Evolutionary conservation across 176 grass and related monocot genomes (phyloP).

Genomic region (Avena insularis): DNA sequence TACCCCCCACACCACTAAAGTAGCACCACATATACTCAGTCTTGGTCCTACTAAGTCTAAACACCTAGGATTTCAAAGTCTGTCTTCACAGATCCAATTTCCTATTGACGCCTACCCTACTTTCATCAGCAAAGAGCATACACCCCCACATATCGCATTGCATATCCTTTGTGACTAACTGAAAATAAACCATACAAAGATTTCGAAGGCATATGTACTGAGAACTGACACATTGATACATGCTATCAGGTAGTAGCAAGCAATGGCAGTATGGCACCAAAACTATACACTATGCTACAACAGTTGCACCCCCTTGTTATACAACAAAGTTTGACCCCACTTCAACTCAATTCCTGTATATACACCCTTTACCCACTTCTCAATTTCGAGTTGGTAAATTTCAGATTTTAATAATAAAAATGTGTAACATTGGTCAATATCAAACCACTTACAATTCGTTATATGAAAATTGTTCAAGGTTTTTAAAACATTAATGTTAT

Average conservation of each 20-base stretch:
- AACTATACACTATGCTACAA: neutral
- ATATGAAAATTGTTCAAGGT: neutral
- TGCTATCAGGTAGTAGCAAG: neutral
- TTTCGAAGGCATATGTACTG: conserved; percentile 5
- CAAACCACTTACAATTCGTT: neutral
- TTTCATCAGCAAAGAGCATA: no score
- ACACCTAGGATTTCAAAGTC: no score
- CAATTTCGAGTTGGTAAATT: neutral
- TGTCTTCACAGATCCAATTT: no score
- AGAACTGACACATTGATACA: neutral
- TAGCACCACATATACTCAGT: no score
- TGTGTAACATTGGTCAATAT: no score
- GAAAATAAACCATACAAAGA: neutral
- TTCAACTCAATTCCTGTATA: conserved; percentile 7
- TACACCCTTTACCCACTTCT: neutral
- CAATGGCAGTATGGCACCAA: neutral
- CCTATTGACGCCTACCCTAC: no score
- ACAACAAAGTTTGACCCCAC: neutral
- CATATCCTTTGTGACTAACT: no score
- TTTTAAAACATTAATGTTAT: neutral
- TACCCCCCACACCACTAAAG: no score
- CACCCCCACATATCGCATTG: no score
- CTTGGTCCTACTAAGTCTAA: no score
- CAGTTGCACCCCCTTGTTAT: neutral
- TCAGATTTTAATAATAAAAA: neutral